These are phyloP conservation scores for Hebeloma cylindrosporum DNA, from an alignment of 768 basidiomycete genomes.

Conservation along the genomic window DNA sequence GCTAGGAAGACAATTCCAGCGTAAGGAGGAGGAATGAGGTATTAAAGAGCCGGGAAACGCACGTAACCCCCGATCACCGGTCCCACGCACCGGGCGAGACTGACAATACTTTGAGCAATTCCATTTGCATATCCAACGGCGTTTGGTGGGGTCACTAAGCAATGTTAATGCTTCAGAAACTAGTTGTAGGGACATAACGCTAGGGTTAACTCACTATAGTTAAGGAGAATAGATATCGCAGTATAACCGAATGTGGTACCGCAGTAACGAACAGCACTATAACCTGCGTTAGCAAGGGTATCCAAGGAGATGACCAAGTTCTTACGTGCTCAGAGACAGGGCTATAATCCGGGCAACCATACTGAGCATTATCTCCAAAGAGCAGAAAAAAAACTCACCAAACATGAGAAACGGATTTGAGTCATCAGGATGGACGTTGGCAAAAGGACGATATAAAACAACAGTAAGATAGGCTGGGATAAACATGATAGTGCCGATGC, in stretches of 20 bases:
- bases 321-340: constrained; percentile 80
- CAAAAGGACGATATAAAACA: constrained; percentile 70
- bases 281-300: background rate
- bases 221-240: constrained; percentile 81
- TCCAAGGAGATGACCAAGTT: background rate
- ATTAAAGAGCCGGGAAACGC: constrained; percentile 24
- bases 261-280: constrained; percentile 83
- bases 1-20: constrained; percentile 44
- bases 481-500: constrained; percentile 81
- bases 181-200: background rate
- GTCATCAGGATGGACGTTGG: constrained; percentile 58
- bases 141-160: constrained; percentile 83
- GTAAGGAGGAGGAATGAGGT: constrained; percentile 14
- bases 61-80: constrained; percentile 86
- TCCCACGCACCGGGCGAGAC: constrained; percentile 87
- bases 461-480: constrained; percentile 89
- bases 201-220: constrained; percentile 58
- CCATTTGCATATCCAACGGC: constrained; percentile 93
- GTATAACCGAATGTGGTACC: constrained; percentile 91
- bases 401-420: constrained; percentile 82
- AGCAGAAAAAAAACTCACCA: constrained; percentile 43
- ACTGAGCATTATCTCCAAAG: constrained; percentile 4
- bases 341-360: constrained; percentile 40
- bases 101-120: constrained; percentile 93
- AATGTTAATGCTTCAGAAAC: constrained; percentile 6